A percentile compares a stretch with the other conserved stretches of the same genome.
phyloP scores from a whole-genome alignment of 495 filamentous ascomycete genomes.

The Neurospora sp. region DNA sequence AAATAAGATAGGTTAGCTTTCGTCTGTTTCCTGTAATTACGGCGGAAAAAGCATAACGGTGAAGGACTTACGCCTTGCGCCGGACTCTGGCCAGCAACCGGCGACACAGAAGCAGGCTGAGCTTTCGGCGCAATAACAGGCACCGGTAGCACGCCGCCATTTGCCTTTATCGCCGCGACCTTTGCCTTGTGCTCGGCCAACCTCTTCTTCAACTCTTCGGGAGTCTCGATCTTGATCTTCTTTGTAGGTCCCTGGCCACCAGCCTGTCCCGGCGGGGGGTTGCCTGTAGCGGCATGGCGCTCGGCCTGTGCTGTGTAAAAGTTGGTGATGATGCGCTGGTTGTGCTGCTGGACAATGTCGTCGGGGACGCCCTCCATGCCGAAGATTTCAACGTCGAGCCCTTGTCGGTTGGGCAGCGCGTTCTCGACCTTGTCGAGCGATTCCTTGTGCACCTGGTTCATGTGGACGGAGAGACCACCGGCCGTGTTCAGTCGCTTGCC shows the following conservation, averaged over 20 bases:
- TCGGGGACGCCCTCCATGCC: constrained; percentile 96
- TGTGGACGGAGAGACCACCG: constrained; percentile 88
- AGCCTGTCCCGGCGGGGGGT: constrained; percentile 54
- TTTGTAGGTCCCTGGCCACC: constrained; percentile 48
- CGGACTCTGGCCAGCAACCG: constrained; percentile 43
- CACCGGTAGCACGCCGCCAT: not conserved
- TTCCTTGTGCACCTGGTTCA: constrained; percentile 98
- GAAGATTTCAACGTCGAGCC: constrained; percentile 89
- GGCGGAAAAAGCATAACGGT: too few relatives aligned
- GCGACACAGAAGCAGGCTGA: constrained; percentile 36
- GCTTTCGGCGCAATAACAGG: not conserved
- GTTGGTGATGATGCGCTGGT: constrained; percentile 70
- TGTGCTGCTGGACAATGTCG: constrained; percentile 69
- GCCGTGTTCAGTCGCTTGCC: constrained; percentile 83
- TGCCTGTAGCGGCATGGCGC: constrained; percentile 70
- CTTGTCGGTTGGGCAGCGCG: constrained; percentile 71
- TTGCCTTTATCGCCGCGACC: constrained; percentile 46
- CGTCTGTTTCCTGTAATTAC: not conserved
- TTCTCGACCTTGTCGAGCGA: constrained; percentile 77
- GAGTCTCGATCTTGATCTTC: constrained; percentile 68
- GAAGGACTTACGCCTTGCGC: constrained; percentile 31
- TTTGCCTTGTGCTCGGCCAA: constrained; percentile 71
- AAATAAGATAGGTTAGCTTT: not conserved
- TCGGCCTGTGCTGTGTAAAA: constrained; percentile 81
- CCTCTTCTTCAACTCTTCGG: constrained; percentile 71